These are phyloP conservation scores for Obelidium mucronatum DNA, from an alignment of 192 early-diverging fungal genomes.

Conservation along the genomic window DNA sequence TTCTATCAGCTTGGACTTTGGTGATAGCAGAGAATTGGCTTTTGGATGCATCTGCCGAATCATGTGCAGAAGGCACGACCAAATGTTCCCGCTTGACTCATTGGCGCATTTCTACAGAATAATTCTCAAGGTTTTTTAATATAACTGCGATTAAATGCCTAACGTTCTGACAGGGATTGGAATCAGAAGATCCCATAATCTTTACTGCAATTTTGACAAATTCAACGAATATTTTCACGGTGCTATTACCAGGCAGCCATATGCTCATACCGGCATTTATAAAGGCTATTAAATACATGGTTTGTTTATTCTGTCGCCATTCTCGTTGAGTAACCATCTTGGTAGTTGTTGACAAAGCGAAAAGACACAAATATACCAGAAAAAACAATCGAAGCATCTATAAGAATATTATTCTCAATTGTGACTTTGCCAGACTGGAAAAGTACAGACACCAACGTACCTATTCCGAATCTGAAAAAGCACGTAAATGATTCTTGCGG, in stretches of 20 bases:
- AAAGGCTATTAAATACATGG: constrained; percentile 64
- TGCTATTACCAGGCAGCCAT: constrained; percentile 71
- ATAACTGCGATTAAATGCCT: constrained; percentile 1
- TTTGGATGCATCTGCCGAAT: constrained; percentile 76
- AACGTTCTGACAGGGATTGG: constrained; percentile 57
- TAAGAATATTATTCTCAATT: constrained; percentile 53
- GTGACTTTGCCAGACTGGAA: constrained; percentile 40
- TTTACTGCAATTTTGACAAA: constrained; percentile 74
- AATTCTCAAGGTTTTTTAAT: constrained; percentile 58
- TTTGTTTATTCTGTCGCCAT: constrained; percentile 46
- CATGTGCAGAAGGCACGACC: constrained; percentile 80
- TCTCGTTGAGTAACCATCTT: too few species aligned
- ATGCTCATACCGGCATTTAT: constrained; percentile 73
- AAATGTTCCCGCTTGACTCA: constrained; percentile 60
- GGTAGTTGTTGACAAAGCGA: too few species aligned
- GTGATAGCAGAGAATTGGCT: constrained; percentile 69
- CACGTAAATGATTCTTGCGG: background rate
- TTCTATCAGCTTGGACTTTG: constrained; percentile 63
- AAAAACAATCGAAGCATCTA: constrained; percentile 50
- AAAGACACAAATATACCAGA: constrained; percentile 50
- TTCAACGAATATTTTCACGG: constrained; percentile 69
- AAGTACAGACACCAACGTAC: background rate
- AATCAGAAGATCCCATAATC: constrained; percentile 60
- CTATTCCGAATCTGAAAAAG: constrained; percentile 20
- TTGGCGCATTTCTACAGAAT: constrained; percentile 76